Conservation (phyloP, 805 yeast species). For the Wickerhamiella dianesei region DNA sequence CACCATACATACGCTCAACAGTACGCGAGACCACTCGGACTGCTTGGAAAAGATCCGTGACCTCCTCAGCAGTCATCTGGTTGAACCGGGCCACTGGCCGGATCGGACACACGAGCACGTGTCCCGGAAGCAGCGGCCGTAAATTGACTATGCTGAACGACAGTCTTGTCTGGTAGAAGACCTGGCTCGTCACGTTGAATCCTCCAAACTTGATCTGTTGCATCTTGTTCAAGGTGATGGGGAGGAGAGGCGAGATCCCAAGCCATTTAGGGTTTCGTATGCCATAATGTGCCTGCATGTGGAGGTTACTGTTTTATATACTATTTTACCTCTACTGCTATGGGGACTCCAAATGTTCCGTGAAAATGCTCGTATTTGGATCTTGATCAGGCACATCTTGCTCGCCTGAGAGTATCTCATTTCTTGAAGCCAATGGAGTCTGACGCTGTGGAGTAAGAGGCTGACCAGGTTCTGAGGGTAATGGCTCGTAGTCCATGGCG, state of each 20-base stretch:
- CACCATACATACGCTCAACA: constrained; percentile 51
- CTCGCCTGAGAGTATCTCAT: no score
- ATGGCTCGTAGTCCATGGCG: no score
- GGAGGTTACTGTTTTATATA: no score
- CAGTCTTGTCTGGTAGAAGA: constrained; percentile 40
- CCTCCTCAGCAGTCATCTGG: constrained; percentile 60
- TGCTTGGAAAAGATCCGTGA: constrained; percentile 59
- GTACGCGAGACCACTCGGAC: constrained; percentile 59
- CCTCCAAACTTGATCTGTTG: constrained; percentile 21
- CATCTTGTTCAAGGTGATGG: background rate
- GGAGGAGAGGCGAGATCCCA: no score
- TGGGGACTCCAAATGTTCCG: background rate
- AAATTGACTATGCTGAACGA: constrained; percentile 81
- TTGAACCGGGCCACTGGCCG: constrained; percentile 51
- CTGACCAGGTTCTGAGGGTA: no score
- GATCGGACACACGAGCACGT: constrained; percentile 77
- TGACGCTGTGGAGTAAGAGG: no score
- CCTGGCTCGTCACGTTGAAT: constrained; percentile 25
- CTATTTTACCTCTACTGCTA: no score
- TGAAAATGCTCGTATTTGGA: background rate
- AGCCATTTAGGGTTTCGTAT: background rate
- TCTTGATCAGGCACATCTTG: background rate
- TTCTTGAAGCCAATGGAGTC: no score
- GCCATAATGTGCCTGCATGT: background rate
- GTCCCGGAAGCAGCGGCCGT: constrained; percentile 90